Evolutionary conservation across 345 rosid species (phyloP).

Genomic region (Pistacia integerrima): DNA sequence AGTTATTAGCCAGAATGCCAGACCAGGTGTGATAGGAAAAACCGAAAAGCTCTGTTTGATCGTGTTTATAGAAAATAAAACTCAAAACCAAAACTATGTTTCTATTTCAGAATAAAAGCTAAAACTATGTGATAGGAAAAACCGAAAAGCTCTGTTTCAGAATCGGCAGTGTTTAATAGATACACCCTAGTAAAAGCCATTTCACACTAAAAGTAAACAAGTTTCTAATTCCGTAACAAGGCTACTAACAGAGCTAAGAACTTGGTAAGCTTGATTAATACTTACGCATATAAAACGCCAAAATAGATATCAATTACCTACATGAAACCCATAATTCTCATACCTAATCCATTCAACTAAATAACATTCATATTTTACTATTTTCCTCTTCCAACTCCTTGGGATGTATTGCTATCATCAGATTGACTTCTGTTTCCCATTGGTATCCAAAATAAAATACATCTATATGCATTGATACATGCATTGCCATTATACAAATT

Average conservation of each 20-base stretch:
- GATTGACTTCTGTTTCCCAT: not conserved
- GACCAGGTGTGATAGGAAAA: not conserved
- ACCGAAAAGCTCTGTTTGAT: not conserved
- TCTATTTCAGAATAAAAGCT: too few species aligned
- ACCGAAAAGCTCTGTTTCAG: slow-evolving; percentile 1
- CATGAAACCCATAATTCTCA: not conserved
- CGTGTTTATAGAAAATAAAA: too few species aligned
- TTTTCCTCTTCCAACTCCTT: not conserved
- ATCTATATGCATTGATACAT: not conserved
- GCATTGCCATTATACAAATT: not conserved
- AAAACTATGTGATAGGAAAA: not conserved
- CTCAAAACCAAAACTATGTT: too few species aligned
- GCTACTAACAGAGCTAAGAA: not conserved
- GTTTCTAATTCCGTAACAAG: not conserved
- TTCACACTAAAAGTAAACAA: not conserved
- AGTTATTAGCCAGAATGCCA: not conserved
- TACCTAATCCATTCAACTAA: not conserved
- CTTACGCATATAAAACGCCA: not conserved
- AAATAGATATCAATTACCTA: not conserved
- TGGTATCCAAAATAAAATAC: not conserved
- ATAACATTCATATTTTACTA: not conserved
- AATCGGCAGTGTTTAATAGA: not conserved
- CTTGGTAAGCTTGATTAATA: not conserved
- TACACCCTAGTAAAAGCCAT: not conserved
- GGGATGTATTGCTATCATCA: not conserved